A percentile compares a stretch with the other conserved stretches of the same genome.
Evolutionary conservation across 2,329 filamentous ascomycete species (phyloP).

Genomic region (Sporothrix humicola): DNA sequence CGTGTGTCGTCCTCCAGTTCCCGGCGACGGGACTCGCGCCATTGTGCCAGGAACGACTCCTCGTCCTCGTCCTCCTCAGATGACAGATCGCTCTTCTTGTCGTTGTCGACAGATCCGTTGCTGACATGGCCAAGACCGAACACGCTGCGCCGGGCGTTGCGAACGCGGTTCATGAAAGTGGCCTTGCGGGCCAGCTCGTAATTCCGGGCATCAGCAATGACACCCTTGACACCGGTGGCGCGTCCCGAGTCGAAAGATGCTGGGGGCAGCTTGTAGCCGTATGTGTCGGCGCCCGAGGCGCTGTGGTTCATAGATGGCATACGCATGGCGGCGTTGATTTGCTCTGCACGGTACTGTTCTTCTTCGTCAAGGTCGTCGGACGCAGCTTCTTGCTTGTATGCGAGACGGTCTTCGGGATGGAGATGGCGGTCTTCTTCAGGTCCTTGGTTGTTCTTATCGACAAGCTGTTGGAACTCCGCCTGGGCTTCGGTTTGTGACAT

Average conservation of each 20-base stretch:
- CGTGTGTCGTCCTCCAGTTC: constrained; percentile 73
- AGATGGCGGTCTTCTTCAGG: constrained; percentile 46
- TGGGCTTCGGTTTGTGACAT: constrained; percentile 62
- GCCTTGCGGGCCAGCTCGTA: constrained; percentile 70
- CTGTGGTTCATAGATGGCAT: constrained; percentile 62
- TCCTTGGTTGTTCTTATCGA: constrained; percentile 60
- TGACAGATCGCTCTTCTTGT: constrained; percentile 47
- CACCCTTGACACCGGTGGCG: constrained; percentile 83
- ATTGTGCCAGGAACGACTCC: constrained; percentile 79
- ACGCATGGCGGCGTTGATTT: constrained; percentile 69
- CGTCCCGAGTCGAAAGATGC: constrained; percentile 68
- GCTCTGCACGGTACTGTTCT: constrained; percentile 57
- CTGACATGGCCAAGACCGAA: constrained; percentile 53
- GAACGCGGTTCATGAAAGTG: constrained; percentile 60
- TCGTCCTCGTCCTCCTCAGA: constrained; percentile 67
- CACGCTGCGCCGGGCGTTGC: constrained; percentile 60
- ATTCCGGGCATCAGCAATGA: constrained; percentile 81
- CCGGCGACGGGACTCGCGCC: constrained; percentile 79
- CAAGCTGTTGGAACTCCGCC: constrained; percentile 69
- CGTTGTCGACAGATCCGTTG: constrained; percentile 46
- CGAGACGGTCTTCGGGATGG: constrained; percentile 66
- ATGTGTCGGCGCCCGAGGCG: constrained; percentile 50
- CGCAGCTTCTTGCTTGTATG: constrained; percentile 39
- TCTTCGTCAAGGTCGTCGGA: constrained; percentile 60
- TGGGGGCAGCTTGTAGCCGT: constrained; percentile 65